phyloP scores from a whole-genome alignment of 1,284 basidiomycete species.

The Rhizoctonia solani region DNA sequence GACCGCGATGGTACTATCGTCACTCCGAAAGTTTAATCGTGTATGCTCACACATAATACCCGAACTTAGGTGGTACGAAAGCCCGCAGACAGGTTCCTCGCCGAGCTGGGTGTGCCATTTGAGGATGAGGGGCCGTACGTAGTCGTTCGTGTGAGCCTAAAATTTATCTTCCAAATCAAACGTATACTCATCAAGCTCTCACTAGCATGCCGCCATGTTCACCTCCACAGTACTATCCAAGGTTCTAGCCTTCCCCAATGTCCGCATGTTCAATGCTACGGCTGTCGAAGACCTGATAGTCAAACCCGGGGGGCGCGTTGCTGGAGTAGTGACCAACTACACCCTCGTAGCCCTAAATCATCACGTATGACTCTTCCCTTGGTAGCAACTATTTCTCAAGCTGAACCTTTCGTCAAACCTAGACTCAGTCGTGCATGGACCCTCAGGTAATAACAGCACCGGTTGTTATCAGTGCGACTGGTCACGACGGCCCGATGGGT shows the following conservation, averaged over 20 bases:
- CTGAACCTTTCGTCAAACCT: too few relatives aligned
- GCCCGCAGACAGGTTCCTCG: conserved; percentile 75
- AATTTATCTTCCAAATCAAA: conserved; percentile 40
- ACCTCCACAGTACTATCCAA: conserved; percentile 78
- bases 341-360: conserved; percentile 82
- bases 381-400: background rate
- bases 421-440: conserved; percentile 78
- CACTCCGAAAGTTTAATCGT: background rate
- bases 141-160: conserved; percentile 55
- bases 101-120: conserved; percentile 73
- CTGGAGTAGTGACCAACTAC: conserved; percentile 88
- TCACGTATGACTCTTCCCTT: conserved; percentile 52
- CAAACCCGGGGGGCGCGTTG: conserved; percentile 70
- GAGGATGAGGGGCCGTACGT: conserved; percentile 83
- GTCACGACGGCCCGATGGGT: conserved; percentile 84
- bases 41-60: background rate
- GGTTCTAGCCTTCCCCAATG: conserved; percentile 74
- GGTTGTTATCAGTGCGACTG: conserved; percentile 69
- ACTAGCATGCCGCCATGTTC: conserved; percentile 75
- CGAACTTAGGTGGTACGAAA: conserved; percentile 69
- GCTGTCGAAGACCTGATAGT: conserved; percentile 78
- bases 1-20: conserved; percentile 68
- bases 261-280: conserved; percentile 75
- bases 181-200: background rate
- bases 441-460: conserved; percentile 83